Base-by-base conservation (phyloP, 2,329 filamentous ascomycete genomes). In the Lachnellula occidentalis region DNA sequence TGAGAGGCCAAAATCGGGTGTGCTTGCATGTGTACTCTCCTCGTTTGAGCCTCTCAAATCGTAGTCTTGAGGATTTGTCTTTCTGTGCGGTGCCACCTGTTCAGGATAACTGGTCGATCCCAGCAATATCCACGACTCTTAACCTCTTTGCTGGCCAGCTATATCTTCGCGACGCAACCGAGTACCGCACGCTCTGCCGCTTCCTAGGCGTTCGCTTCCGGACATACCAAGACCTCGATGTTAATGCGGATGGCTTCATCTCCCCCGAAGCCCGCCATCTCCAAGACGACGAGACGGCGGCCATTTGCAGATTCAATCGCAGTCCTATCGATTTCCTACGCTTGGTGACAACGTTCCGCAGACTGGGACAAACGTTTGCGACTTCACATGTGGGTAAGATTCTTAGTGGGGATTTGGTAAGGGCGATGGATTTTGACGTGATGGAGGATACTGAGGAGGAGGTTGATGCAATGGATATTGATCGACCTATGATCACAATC, bases 71-170 rank as follows among this genome's bases (percentile, higher is more conserved):
- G 45, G 48, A 64, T 0, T 67, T 85, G 0, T 55, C 67, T 1
- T 69, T 82, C 1, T 78, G 73, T 61, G 72, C 67, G 1, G 53
- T 76, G 1, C 72, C 74, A 0, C 37, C 43, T 1, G 39, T 65
- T 0, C 55, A 58, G 2, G 6, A 1, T 0, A 58, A 61, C 19
- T 56, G 46, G 7, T 53, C 66, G 4, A 63, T 59, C 12, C 65
- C 61, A 24, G 12, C 0, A n/a, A 50, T 0, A 66, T 70, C 0
- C 68, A 73, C 0, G 73, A 81, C 11, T 53, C 73, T 90, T 0
- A 85, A 86, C 43, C 69, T 90, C 0, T 89, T 90, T 52, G 74
- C 87, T 0, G 87, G 86, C 0, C 83, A 87, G 52, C 72, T 89
- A 0, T 90, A 89, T 60, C 71, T 89, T 9, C 67, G 65, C 0